Evolutionary conservation across 352 stramenopile species (phyloP), one percentile per base, ranked within the genome.

Genomic region (Blastocystis hominis): DNA sequence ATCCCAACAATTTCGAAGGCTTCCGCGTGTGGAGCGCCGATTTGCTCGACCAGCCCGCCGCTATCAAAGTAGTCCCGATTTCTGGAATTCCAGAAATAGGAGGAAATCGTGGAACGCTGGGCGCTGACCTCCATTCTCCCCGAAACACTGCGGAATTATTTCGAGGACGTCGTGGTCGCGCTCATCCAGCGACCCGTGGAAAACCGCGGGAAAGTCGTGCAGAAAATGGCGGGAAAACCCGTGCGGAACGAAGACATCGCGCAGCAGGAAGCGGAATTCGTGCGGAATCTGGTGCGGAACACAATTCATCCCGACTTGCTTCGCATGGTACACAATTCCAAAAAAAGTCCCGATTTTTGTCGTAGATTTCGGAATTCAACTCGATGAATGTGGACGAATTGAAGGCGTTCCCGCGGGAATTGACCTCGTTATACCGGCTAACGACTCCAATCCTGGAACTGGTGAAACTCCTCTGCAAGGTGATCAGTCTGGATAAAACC

Each of bases 381-480:
- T 46, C 47, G 3, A 30, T 64, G 47, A 84, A 30, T 1, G 30
- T 42, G 2, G 13, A n/a, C 5, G 72, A 64, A 24, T 24, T 84
- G 13, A 47, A 84, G 34, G 50, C 42, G 55, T 84, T 69, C 50
- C 72, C 72, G 13, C 20, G 62, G 50, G 72, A 84, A 34, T 3
- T 84, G 56, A 53, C 44, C 15, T 34, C 20, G 6, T 68, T 40
- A n/a, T 84, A 84, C 55, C 59, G 68, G 7, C 6, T 84, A 3
- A 84, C 72, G 38, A 94, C 94, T 78, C 93, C 95, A 15, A 91
- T 96, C 20, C 91, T 99, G n/a, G 95, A 98, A 89, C 95, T 99
- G 64, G 94, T 98, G 46, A 98, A 98, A 90, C 96, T 93, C 78
- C 91, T 98, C 30, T 94, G 93, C 84, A 91, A 93, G 20, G 92